Evolutionary conservation across 805 yeast species (phyloP).

Genomic region (Nakazawaea wickerhamii): DNA sequence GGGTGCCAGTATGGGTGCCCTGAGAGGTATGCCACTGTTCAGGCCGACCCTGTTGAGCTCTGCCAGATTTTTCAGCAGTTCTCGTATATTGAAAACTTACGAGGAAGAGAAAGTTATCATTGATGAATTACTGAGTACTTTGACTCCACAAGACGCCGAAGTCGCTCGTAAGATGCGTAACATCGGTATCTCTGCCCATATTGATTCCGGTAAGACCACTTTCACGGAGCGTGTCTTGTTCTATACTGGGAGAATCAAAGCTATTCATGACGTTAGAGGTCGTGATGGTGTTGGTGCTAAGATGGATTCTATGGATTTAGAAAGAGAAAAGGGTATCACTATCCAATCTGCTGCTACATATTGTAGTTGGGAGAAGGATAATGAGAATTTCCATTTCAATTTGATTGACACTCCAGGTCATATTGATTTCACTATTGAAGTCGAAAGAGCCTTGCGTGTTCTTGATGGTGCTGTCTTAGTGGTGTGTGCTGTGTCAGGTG

Average conservation of each 20-base stretch:
- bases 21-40: neutral
- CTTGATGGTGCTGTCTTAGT: constrained; percentile 97
- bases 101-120: constrained; percentile 71
- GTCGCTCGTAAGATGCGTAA: constrained; percentile 68
- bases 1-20: neutral
- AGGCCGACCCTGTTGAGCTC: neutral
- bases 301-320: constrained; percentile 99
- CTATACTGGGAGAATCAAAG: constrained; percentile 95
- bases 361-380: constrained; percentile 88
- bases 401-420: constrained; percentile 98
- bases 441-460: constrained; percentile 96
- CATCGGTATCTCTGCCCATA: constrained; percentile 97
- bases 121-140: constrained; percentile 46
- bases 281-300: constrained; percentile 98
- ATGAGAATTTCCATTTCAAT: constrained; percentile 74
- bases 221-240: constrained; percentile 95
- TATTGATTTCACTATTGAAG: constrained; percentile 97
- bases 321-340: constrained; percentile 97
- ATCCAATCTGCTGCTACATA: constrained; percentile 98
- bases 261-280: constrained; percentile 95
- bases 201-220: constrained; percentile 97
- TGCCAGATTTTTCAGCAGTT: neutral
- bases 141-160: constrained; percentile 46
- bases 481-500: constrained; percentile 98
- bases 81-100: constrained; percentile 29